A percentile compares a stretch with the other conserved stretches of the same genome.
These are phyloP conservation scores for Myxozyma kluyveri DNA, from an alignment of 805 yeast genomes.

Conservation along the genomic window DNA sequence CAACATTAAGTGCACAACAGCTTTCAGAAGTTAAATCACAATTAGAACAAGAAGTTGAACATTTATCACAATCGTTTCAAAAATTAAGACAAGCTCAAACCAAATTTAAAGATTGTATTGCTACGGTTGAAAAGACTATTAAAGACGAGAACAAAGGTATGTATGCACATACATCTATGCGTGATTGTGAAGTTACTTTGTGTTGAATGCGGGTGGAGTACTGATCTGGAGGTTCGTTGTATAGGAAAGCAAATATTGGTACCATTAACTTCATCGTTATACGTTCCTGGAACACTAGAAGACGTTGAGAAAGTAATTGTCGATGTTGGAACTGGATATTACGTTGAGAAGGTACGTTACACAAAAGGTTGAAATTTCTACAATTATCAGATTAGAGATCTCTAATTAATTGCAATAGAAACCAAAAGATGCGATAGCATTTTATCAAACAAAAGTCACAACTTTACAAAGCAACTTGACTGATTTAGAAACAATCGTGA, in stretches of 20 bases:
- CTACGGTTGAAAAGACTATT: slow-evolving; percentile 59
- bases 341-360: slow-evolving; percentile 67
- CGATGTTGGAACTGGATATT: slow-evolving; percentile 96
- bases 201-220: no score
- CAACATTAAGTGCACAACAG: slow-evolving; percentile 76
- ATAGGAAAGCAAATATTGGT: slow-evolving; percentile 58
- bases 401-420: slow-evolving; percentile 29
- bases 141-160: slow-evolving; percentile 42
- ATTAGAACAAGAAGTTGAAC: slow-evolving; percentile 81
- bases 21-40: slow-evolving; percentile 77
- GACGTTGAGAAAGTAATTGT: slow-evolving; percentile 72
- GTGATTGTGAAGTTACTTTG: no score
- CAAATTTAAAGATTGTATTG: slow-evolving; percentile 77
- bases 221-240: no score
- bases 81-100: slow-evolving; percentile 79
- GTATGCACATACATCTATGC: no score
- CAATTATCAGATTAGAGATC: neutral
- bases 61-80: slow-evolving; percentile 75
- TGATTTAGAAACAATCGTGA: slow-evolving; percentile 70
- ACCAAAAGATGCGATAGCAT: slow-evolving; percentile 61
- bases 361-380: neutral
- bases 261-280: slow-evolving; percentile 84
- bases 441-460: slow-evolving; percentile 68
- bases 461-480: slow-evolving; percentile 71
- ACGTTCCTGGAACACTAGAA: slow-evolving; percentile 77